Percentiles rank a stretch among this genome's conserved stretches.
Conservation (phyloP, 2,329 filamentous ascomycete genomes). For the Claviceps maximensis region DNA sequence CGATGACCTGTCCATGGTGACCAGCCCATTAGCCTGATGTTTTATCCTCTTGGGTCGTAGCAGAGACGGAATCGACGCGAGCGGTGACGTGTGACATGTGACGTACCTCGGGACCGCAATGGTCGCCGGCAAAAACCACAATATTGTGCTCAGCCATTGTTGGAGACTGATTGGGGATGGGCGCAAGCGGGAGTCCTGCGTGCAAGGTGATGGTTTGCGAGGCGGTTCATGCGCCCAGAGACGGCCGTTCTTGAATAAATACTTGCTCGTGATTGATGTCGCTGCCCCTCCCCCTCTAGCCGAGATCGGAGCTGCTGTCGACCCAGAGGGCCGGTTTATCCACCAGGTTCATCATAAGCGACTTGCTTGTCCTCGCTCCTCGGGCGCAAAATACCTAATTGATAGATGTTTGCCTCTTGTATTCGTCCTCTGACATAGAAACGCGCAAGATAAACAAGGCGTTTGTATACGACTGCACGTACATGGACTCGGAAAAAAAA, state of each 20-base stretch:
- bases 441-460: background rate
- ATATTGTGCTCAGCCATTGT: conserved; percentile 59
- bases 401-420: background rate
- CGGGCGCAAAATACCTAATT: background rate
- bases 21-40: conserved; percentile 8
- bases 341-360: background rate
- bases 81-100: conserved; percentile 18
- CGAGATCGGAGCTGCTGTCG: conserved; percentile 6
- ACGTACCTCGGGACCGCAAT: conserved; percentile 69
- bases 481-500: background rate
- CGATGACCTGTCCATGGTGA: conserved; percentile 45
- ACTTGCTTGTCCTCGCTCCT: background rate
- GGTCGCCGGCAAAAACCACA: conserved; percentile 68
- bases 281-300: conserved; percentile 6
- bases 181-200: background rate
- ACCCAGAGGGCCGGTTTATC: background rate
- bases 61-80: conserved; percentile 8
- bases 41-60: conserved; percentile 8
- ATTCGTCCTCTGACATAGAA: background rate
- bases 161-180: background rate
- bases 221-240: background rate
- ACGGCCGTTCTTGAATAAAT: background rate
- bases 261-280: background rate
- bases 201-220: background rate
- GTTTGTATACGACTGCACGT: background rate